phyloP scores from a whole-genome alignment of 352 stramenopile species.

The Phytophthora pluvialis region DNA sequence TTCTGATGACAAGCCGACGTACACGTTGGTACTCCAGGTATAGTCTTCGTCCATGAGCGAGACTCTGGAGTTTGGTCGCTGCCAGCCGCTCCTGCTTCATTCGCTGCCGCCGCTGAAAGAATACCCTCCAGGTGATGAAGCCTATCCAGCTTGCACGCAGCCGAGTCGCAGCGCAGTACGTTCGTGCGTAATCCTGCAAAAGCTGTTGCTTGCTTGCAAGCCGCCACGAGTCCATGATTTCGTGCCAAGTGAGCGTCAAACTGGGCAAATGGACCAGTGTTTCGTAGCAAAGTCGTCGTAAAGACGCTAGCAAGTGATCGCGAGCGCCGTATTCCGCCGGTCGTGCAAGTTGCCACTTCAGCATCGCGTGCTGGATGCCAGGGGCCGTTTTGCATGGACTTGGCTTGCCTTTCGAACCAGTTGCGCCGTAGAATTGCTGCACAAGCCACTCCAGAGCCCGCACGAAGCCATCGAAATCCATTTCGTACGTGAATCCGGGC shows the following conservation, averaged over 20 bases:
- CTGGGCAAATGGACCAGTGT: slow-evolving; percentile 51
- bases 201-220: slow-evolving; percentile 40
- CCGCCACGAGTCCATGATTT: slow-evolving; percentile 59
- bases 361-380: slow-evolving; percentile 26
- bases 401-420: neutral
- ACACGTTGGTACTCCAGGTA: slow-evolving; percentile 33
- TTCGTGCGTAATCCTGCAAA: slow-evolving; percentile 32
- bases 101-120: slow-evolving; percentile 22
- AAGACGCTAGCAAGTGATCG: slow-evolving; percentile 4
- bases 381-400: slow-evolving; percentile 1
- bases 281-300: slow-evolving; percentile 55
- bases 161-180: slow-evolving; percentile 61
- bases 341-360: slow-evolving; percentile 23
- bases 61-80: slow-evolving; percentile 55
- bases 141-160: slow-evolving; percentile 52
- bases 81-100: slow-evolving; percentile 53
- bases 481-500: slow-evolving; percentile 56
- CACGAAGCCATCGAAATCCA: slow-evolving; percentile 63
- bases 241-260: slow-evolving; percentile 45
- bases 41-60: slow-evolving; percentile 31
- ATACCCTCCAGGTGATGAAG: slow-evolving; percentile 29
- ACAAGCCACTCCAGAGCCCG: slow-evolving; percentile 50
- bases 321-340: neutral
- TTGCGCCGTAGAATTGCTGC: slow-evolving; percentile 34
- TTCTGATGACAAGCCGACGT: slow-evolving; percentile 4